Conservation (phyloP, 306 rosid genomes). For the Glycine tomentella region DNA sequence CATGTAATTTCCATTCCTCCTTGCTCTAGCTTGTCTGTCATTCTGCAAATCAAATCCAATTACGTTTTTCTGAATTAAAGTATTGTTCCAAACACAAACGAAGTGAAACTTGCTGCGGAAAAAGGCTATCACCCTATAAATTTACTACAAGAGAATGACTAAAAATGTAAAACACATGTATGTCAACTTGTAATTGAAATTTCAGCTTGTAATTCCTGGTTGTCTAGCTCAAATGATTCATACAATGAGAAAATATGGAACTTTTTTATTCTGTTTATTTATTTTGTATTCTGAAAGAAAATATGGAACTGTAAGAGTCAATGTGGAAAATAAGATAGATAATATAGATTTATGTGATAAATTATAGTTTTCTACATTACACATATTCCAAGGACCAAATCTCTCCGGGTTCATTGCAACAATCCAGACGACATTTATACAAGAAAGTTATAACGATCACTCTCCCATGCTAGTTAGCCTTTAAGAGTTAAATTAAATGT, state of each 20-base stretch:
- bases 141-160: neutral
- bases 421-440: no score
- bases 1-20: conserved; percentile 71
- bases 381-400: neutral
- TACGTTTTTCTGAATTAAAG: neutral
- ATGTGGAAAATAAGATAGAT: neutral
- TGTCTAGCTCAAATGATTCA: neutral
- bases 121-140: neutral
- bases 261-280: no score
- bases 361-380: no score
- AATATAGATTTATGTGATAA: no score
- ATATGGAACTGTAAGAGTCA: neutral
- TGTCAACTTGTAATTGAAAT: neutral
- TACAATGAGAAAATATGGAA: neutral
- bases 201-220: neutral
- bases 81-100: neutral
- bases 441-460: no score
- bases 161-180: neutral
- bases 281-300: no score
- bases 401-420: no score
- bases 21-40: conserved; percentile 72
- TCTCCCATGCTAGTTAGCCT: neutral
- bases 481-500: neutral
- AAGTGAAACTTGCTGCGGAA: neutral
- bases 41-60: conserved; percentile 57